Evolutionary conservation across 1,284 basidiomycete species (phyloP), one percentile per base, ranked within the genome.

Genomic region (Volvariella volvacea): DNA sequence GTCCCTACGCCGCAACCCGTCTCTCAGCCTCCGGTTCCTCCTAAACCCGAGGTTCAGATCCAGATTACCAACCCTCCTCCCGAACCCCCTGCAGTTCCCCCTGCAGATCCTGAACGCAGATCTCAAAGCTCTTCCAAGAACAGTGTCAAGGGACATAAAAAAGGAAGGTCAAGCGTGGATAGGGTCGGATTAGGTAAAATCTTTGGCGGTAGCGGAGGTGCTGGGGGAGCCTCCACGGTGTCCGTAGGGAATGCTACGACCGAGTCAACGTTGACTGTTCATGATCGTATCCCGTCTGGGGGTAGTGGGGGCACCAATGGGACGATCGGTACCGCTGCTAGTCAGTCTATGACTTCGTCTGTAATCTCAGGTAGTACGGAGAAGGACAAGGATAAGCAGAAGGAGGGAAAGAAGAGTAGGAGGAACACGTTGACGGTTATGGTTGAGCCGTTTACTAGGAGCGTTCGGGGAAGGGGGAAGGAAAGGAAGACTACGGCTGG

Each of bases 391-490:
- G 53, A 56, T 6, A 36, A 36, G n/a, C 8, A 6, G 34, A 57
- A 57, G 42, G 53, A 56, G 25, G 56, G 62, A 21, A 79, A 76
- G 73, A 81, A 82, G 69, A 70, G 66, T 58, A 71, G 83, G 56
- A 67, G 87, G 50, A 90, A 88, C 61, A 91, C 89, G 1, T 68
- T 92, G 45, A 89, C 84, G 0, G 77, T 90, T 39, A 87, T 91
- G 76, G 84, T 88, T 3, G 86, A 88, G 53, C 85, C 86, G 2
- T n/a, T 47, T 4, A 77, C 83, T 50, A 76, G 78, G 59, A 68
- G 67, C 20, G 70, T 74, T 41, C 54, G 50, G 15, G 48, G 57
- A 37, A 71, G 70, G 57, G 61, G 60, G 8, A 36, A 36, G 34
- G 34, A 36, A n/a, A 15, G 34, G 34, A 36, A 36, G 34, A 36